A percentile compares a stretch with the other conserved stretches of the same genome.
Conservation (phyloP, 805 yeast species). For the Lachancea waltii region DNA sequence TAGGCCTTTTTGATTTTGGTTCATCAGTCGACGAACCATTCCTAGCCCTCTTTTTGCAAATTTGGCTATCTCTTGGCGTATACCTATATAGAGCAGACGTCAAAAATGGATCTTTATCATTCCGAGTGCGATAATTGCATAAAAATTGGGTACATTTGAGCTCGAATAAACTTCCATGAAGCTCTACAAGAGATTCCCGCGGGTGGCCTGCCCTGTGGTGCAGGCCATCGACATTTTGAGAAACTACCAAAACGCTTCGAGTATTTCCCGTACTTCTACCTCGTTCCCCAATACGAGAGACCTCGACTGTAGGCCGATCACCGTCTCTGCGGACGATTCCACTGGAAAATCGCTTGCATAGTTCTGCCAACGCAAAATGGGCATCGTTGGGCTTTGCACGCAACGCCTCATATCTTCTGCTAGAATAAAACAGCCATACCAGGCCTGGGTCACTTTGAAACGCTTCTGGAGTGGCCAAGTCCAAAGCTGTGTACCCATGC, state of each 20-base stretch:
- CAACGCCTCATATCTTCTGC: constrained; percentile 58
- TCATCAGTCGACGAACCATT: neutral
- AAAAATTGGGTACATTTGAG: constrained; percentile 68
- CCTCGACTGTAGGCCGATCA: no score
- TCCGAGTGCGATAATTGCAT: constrained; percentile 56
- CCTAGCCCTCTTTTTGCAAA: neutral
- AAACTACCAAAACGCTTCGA: constrained; percentile 53
- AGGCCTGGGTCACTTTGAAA: constrained; percentile 75
- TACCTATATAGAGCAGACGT: constrained; percentile 44
- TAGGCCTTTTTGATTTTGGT: neutral
- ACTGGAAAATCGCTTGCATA: constrained; percentile 23
- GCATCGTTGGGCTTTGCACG: constrained; percentile 67
- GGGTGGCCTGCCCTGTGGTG: constrained; percentile 61
- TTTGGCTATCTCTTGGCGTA: constrained; percentile 7
- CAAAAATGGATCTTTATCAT: constrained; percentile 52
- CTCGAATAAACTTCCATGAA: constrained; percentile 75
- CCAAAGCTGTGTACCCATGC: constrained; percentile 71
- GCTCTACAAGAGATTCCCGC: constrained; percentile 46
- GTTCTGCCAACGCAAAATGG: constrained; percentile 60
- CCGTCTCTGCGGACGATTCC: constrained; percentile 1
- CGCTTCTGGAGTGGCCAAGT: constrained; percentile 88
- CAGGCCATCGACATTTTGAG: constrained; percentile 81
- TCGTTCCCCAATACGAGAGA: no score
- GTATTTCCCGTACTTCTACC: no score
- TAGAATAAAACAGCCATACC: constrained; percentile 85